Percentiles rank a stretch among this genome's conserved stretches.
phyloP scores from a whole-genome alignment of 139 green algal species.

The Volvox reticuliferus region DNA sequence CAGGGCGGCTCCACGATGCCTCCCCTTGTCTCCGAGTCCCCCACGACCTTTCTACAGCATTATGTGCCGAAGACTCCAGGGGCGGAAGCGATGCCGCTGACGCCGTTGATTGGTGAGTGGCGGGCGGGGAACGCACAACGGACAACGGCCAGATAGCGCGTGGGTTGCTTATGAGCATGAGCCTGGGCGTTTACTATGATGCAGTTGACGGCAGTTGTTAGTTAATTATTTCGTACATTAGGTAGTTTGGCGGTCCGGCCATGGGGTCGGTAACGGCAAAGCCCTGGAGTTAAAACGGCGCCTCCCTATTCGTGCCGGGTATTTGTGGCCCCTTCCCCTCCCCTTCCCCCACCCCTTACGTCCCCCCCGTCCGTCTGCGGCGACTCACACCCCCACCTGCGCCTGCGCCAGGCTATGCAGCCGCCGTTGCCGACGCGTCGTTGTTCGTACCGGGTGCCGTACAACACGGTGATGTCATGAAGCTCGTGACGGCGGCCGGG shows the following conservation, averaged over 20 bases:
- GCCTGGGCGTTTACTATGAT: too few relatives aligned
- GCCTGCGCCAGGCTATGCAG: conserved; percentile 1
- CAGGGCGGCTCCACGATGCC: background rate
- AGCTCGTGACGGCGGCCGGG: conserved; percentile 28
- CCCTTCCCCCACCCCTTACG: too few relatives aligned
- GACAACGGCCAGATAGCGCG: background rate
- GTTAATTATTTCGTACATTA: too few relatives aligned
- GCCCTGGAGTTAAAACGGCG: too few relatives aligned
- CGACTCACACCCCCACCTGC: background rate
- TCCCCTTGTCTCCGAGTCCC: background rate
- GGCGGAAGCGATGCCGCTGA: background rate
- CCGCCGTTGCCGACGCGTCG: background rate
- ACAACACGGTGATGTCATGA: conserved; percentile 32
- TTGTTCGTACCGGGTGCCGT: background rate
- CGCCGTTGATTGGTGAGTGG: too few relatives aligned
- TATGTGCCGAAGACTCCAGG: conserved; percentile 25
- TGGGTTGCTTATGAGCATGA: background rate
- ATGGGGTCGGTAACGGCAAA: too few relatives aligned
- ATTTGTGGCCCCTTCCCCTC: too few relatives aligned
- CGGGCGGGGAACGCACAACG: background rate
- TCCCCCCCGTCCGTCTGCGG: too few relatives aligned
- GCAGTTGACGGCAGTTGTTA: too few relatives aligned
- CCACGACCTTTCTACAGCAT: conserved; percentile 31
- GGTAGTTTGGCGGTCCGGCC: too few relatives aligned
- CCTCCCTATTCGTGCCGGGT: too few relatives aligned